phyloP scores from a whole-genome alignment of 306 rosid species.

The Mimosa bimucronata region DNA sequence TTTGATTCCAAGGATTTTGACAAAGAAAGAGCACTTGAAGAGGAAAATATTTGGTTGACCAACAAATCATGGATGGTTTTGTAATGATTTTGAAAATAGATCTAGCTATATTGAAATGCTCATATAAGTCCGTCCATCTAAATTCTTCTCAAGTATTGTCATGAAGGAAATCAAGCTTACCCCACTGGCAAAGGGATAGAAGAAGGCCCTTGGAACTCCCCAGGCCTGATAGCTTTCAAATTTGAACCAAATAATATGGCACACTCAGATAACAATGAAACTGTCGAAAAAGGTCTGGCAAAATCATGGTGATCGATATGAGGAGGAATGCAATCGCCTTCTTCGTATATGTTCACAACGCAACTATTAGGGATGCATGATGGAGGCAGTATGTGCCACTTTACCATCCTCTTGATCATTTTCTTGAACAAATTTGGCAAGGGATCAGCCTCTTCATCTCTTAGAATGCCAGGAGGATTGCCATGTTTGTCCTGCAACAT shows the following conservation, averaged over 20 bases:
- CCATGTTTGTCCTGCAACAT: conserved; percentile 60
- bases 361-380: conserved; percentile 67
- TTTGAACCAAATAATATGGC: conserved; percentile 53
- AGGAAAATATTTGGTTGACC: not conserved
- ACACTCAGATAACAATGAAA: conserved; percentile 54
- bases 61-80: not conserved
- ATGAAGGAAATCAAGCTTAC: conserved; percentile 36
- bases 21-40: not conserved
- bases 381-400: conserved; percentile 52
- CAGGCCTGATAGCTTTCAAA: conserved; percentile 39
- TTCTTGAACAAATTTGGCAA: conserved; percentile 63
- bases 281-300: conserved; percentile 53
- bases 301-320: conserved; percentile 73
- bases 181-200: conserved; percentile 51
- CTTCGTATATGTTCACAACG: conserved; percentile 70
- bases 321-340: conserved; percentile 78
- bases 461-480: conserved; percentile 61
- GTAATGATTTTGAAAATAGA: not conserved
- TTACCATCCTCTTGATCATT: conserved; percentile 60
- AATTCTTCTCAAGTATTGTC: not conserved
- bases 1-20: not conserved
- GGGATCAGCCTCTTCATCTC: conserved; percentile 62
- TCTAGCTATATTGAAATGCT: not conserved
- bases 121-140: not conserved
- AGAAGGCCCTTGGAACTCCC: conserved; percentile 54